phyloP scores from a whole-genome alignment of 2,329 filamentous ascomycete species.

The Aspergillus aculeatinus region DNA sequence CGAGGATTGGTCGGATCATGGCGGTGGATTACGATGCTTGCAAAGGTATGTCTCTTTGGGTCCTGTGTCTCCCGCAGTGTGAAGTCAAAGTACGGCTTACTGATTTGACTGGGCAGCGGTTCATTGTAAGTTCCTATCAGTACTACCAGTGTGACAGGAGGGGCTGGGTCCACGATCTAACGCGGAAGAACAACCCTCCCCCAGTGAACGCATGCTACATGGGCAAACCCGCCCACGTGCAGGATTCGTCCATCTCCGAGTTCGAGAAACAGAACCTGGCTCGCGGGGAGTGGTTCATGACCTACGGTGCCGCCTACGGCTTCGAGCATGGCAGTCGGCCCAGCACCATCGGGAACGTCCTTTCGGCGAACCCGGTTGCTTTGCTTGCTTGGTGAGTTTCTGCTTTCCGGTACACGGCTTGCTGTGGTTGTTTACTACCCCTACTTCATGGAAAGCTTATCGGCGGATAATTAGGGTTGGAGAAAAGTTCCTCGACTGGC shows the following conservation, averaged over 20 bases:
- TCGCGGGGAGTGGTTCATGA: slow-evolving; percentile 20
- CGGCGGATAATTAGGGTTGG: slow-evolving; percentile 35
- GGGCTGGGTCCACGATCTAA: neutral
- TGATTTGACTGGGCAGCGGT: slow-evolving; percentile 21
- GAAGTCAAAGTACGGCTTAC: no score
- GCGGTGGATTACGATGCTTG: slow-evolving; percentile 31
- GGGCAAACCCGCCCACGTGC: slow-evolving; percentile 21
- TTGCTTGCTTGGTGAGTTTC: slow-evolving; percentile 32
- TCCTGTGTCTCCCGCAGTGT: neutral
- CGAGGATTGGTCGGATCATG: slow-evolving; percentile 25
- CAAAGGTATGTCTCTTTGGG: slow-evolving; percentile 23
- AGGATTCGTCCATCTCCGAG: slow-evolving; percentile 21
- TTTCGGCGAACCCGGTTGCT: slow-evolving; percentile 33
- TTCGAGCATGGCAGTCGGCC: slow-evolving; percentile 33
- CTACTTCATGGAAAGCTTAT: neutral
- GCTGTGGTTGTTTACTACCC: no score
- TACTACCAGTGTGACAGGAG: no score
- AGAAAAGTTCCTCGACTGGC: slow-evolving; percentile 43
- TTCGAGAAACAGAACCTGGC: slow-evolving; percentile 33
- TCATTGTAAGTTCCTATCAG: slow-evolving; percentile 24
- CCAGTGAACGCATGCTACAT: slow-evolving; percentile 32
- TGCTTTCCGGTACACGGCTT: no score
- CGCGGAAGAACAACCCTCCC: neutral
- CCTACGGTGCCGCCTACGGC: slow-evolving; percentile 26
- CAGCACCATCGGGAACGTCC: slow-evolving; percentile 36